Evolutionary conservation across 2,329 filamentous ascomycete species (phyloP), one percentile per base, ranked within the genome.

Genomic region (Aspergillus hiratsukae): DNA sequence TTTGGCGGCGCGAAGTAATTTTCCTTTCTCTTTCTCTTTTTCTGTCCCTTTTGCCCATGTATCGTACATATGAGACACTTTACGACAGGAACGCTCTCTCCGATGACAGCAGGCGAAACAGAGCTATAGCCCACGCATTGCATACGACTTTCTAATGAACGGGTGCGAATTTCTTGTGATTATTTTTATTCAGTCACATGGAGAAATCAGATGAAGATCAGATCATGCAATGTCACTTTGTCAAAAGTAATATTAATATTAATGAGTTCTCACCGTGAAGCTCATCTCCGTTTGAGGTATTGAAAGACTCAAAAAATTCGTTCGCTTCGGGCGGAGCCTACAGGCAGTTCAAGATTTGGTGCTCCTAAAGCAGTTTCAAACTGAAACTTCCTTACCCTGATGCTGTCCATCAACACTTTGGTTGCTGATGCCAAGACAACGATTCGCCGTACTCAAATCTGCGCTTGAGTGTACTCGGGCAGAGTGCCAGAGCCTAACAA

Each of bases 1-100:
- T 90, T 90, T 73, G 80, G 74, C 6, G 65, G 60, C 50, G 61
- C 59, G 37, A 62, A 69, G 40, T 46, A 6, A 25, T 3, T 23
- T 14, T 23, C 11, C n/a, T 11, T 43, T 11, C 7, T 43, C 21
- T 21, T 9, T 21, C 17, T 23, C 21, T 17, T 7, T 27, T 27
- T 46, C 27, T 46, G 9, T 23, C 21, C 5, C 7, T 11, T 14
- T 46, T 46, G 19, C 31, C 31, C 14, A 37, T 37, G n/a, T 23
- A 46, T 46, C 10, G 21, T 46, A 27, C 19, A 27, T 25, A 7
- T n/a, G 10, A 14, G 43, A 46, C 21, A 14, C 43, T 46, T 17
- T 10, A 46, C 23, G 43, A 46, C 7, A 10, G 25, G 19, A 43
- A 21, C 21, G 8, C 40, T 21, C 11, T 45, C 19, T 23, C 9